phyloP scores from a whole-genome alignment of 148 eudicot genomes.

The Arbutus unedo region DNA sequence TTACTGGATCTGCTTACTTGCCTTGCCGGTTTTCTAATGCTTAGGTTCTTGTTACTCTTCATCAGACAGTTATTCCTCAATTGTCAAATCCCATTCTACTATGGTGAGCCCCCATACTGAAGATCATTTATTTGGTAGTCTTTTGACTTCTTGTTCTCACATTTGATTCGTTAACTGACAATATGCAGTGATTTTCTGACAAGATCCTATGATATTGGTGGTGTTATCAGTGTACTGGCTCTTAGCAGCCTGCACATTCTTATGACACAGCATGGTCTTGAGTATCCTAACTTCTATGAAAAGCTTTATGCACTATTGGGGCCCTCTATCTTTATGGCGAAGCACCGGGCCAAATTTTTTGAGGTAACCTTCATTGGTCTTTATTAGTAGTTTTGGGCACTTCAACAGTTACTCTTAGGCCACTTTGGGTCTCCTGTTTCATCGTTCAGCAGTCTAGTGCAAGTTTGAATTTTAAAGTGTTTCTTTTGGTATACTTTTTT shows the following conservation, averaged over 20 bases:
- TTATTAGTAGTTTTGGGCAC: constrained; percentile 6
- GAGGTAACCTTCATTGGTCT: constrained; percentile 47
- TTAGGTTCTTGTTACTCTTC: constrained; percentile 85
- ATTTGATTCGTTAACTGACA: constrained; percentile 12
- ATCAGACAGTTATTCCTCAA: constrained; percentile 74
- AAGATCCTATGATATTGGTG: constrained; percentile 93
- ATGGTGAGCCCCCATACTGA: constrained; percentile 44
- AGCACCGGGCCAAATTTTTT: constrained; percentile 85
- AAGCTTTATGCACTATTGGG: constrained; percentile 83
- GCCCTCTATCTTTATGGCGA: constrained; percentile 90
- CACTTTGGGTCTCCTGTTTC: neutral
- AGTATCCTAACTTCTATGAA: constrained; percentile 81
- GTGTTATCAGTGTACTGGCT: constrained; percentile 97
- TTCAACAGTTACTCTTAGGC: neutral
- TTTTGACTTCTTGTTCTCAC: constrained; percentile 7
- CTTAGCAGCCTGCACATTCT: constrained; percentile 77
- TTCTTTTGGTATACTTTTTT: neutral
- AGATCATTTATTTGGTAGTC: neutral
- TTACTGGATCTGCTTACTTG: neutral
- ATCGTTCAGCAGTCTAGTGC: neutral
- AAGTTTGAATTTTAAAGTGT: neutral
- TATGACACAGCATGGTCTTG: constrained; percentile 81
- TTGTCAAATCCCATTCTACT: constrained; percentile 74
- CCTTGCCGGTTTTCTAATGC: constrained; percentile 6
- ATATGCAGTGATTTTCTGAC: constrained; percentile 94